Percentiles rank a stretch among this genome's conserved stretches.
Evolutionary conservation across 257 asterid genomes (phyloP).

Genomic region (Solanum ahanhuiri): DNA sequence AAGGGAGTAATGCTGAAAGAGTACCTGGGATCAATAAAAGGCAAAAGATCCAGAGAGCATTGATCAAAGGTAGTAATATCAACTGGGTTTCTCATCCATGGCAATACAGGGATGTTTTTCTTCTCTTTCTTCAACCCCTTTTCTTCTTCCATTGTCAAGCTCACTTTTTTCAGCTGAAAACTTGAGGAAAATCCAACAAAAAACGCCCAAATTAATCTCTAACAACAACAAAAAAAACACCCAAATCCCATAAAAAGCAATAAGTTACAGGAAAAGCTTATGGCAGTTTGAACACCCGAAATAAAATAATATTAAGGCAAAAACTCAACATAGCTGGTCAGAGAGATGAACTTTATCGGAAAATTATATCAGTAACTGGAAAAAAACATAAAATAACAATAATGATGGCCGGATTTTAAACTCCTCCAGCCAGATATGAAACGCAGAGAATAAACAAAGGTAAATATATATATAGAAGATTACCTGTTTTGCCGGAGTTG

Average conservation of each 20-base stretch:
- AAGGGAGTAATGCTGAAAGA: background rate
- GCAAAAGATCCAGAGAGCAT: conserved; percentile 37
- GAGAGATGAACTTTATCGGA: no score
- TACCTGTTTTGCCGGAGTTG: background rate
- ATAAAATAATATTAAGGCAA: no score
- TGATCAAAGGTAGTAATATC: conserved; percentile 35
- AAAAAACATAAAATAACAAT: no score
- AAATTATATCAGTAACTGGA: no score
- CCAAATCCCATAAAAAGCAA: background rate
- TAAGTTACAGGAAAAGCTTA: no score
- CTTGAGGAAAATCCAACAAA: background rate
- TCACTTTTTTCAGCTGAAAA: background rate
- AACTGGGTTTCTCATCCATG: conserved; percentile 90
- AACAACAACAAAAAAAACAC: no score
- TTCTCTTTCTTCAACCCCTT: conserved; percentile 19
- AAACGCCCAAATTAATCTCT: background rate
- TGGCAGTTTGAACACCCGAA: no score
- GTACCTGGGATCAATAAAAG: conserved; percentile 68
- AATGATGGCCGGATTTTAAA: no score
- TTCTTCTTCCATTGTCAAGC: conserved; percentile 9
- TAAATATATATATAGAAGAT: no score
- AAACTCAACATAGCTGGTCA: no score
- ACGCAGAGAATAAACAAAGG: no score
- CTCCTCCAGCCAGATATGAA: no score
- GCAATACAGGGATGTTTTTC: conserved; percentile 40